Evolutionary conservation across 1,139 yeast genomes (phyloP).

Genomic region (Kodamaea derodonti): DNA sequence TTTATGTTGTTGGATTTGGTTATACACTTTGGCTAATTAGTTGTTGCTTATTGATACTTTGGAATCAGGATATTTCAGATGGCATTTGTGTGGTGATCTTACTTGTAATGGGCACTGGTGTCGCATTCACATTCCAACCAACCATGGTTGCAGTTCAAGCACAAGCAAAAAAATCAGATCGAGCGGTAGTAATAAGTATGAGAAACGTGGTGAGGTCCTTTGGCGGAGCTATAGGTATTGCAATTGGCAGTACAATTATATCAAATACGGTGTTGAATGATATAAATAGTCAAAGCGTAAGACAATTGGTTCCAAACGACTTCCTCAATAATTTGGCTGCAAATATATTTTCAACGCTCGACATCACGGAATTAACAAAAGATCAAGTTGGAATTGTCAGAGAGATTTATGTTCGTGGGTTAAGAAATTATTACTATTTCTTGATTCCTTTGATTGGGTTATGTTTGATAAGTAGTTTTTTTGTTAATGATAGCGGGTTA

Average conservation of each 20-base stretch:
- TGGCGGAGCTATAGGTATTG: constrained; percentile 55
- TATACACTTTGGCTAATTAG: constrained; percentile 43
- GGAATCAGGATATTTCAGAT: constrained; percentile 25
- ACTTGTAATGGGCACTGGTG: constrained; percentile 45
- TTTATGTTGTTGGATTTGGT: constrained; percentile 39
- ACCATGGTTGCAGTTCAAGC: constrained; percentile 56
- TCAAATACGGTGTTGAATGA: constrained; percentile 33
- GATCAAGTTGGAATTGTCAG: constrained; percentile 24
- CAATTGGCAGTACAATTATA: constrained; percentile 40
- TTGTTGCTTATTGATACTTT: constrained; percentile 33
- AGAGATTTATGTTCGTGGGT: constrained; percentile 32
- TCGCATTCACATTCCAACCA: constrained; percentile 53
- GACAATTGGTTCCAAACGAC: constrained; percentile 7
- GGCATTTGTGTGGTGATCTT: constrained; percentile 34
- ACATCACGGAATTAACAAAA: constrained; percentile 19
- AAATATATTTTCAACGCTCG: constrained; percentile 26
- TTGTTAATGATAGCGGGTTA: constrained; percentile 41
- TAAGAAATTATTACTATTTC: constrained; percentile 38
- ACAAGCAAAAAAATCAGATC: constrained; percentile 44
- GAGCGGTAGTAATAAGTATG: constrained; percentile 55
- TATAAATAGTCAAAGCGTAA: constrained; percentile 11
- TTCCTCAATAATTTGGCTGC: constrained; percentile 19
- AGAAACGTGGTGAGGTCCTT: constrained; percentile 51
- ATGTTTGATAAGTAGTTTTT: constrained; percentile 32
- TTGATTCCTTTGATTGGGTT: constrained; percentile 40